A percentile compares a stretch with the other conserved stretches of the same genome.
Conservation (phyloP, 331 rosid genomes). For the Acacia concinna region DNA sequence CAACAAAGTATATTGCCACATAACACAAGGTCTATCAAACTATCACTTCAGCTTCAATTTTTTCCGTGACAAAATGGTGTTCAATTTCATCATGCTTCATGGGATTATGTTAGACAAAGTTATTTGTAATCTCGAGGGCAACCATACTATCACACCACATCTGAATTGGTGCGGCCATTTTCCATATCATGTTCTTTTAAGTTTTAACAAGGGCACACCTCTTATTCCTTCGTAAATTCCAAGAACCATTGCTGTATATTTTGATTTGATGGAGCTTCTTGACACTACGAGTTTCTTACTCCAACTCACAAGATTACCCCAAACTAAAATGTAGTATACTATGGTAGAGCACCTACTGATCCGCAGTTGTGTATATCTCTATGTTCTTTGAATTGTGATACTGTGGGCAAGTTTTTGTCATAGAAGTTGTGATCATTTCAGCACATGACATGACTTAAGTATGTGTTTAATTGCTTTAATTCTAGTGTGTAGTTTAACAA, state of each 20-base stretch:
- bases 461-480: not conserved
- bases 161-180: not conserved
- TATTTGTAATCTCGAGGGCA: too few species aligned
- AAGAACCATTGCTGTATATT: not conserved
- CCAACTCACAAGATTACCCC: not conserved
- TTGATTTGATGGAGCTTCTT: not conserved
- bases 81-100: not conserved
- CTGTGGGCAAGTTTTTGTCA: not conserved
- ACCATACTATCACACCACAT: not conserved
- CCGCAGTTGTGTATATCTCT: not conserved
- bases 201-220: not conserved
- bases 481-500: not conserved
- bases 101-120: not conserved
- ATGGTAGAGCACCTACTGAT: not conserved
- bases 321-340: not conserved
- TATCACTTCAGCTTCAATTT: not conserved
- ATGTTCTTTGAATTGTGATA: not conserved
- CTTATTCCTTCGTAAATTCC: not conserved
- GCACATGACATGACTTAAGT: not conserved
- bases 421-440: not conserved
- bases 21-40: too few species aligned
- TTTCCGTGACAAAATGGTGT: not conserved
- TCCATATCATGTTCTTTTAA: too few species aligned
- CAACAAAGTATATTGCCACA: too few species aligned
- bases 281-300: not conserved